phyloP scores from a whole-genome alignment of 208 protist genomes.

The Angomonas ambiguus region DNA sequence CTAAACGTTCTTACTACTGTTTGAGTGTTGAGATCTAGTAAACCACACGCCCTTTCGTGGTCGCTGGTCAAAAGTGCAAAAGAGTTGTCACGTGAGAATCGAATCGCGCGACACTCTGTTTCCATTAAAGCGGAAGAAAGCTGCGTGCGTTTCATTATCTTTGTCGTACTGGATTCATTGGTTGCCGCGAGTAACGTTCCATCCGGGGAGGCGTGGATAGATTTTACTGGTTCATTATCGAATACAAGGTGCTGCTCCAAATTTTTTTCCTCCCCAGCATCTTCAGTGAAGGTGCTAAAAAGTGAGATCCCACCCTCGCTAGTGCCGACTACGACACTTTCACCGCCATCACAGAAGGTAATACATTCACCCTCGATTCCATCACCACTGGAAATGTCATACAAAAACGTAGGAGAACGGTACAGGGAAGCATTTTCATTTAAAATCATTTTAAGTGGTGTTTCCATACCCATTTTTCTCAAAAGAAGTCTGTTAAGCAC shows the following conservation, averaged over 20 bases:
- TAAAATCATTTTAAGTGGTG: conserved; percentile 41
- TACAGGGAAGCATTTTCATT: conserved; percentile 69
- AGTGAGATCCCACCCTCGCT: conserved; percentile 71
- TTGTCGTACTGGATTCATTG: conserved; percentile 26
- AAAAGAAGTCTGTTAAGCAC: conserved; percentile 58
- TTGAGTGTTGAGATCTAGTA: conserved; percentile 65
- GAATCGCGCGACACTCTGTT: conserved; percentile 42
- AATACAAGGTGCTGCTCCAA: conserved; percentile 81
- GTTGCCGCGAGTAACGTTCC: conserved; percentile 48
- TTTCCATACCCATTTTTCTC: conserved; percentile 42
- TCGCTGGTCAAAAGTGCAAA: conserved; percentile 54
- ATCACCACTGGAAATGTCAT: conserved; percentile 72
- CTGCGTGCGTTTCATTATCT: conserved; percentile 56
- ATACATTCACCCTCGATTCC: conserved; percentile 70
- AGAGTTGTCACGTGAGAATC: conserved; percentile 65
- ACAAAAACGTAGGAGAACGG: conserved; percentile 75
- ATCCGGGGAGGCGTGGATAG: conserved; percentile 54
- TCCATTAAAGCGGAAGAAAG: conserved; percentile 56
- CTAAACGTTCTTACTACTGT: conserved; percentile 54
- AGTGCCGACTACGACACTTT: conserved; percentile 73
- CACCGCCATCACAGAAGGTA: conserved; percentile 74
- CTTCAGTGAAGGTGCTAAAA: conserved; percentile 82
- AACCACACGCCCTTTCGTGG: conserved; percentile 49
- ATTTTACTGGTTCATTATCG: conserved; percentile 64
- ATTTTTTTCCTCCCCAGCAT: conserved; percentile 59